A percentile compares a stretch with the other conserved stretches of the same genome.
Conservation (phyloP, 768 basidiomycete genomes). For the Lepiota subincarnata region DNA sequence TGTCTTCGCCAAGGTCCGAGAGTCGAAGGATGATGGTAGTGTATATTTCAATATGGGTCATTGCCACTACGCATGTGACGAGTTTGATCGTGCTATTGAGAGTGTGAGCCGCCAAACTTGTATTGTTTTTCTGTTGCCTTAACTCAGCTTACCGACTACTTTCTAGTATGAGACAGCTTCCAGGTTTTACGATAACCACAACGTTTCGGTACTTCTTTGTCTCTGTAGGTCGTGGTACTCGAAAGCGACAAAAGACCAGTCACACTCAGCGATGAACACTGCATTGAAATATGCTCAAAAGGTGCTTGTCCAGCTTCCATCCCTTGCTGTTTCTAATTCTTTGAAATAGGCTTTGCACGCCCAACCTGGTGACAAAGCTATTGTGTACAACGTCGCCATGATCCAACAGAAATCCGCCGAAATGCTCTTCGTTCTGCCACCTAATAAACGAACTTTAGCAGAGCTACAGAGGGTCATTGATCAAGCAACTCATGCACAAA, state of each 20-base stretch:
- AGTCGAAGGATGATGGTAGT: conserved; percentile 75
- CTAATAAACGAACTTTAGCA: conserved; percentile 73
- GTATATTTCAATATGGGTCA: conserved; percentile 97
- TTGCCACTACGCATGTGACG: conserved; percentile 88
- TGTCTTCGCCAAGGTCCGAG: conserved; percentile 87
- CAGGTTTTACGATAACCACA: conserved; percentile 70
- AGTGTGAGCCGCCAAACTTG: conserved; percentile 52
- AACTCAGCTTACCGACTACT: background rate
- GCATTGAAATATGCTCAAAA: conserved; percentile 80
- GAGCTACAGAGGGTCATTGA: conserved; percentile 77
- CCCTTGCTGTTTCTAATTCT: conserved; percentile 2
- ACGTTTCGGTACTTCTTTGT: conserved; percentile 75
- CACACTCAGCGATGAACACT: conserved; percentile 74
- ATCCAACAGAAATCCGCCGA: conserved; percentile 96
- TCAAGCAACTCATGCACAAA: conserved; percentile 82
- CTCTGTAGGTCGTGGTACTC: conserved; percentile 92
- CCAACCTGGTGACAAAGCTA: conserved; percentile 85
- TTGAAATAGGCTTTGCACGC: conserved; percentile 69
- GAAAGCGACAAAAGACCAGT: conserved; percentile 88
- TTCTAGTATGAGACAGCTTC: conserved; percentile 89
- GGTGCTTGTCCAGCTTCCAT: conserved; percentile 33
- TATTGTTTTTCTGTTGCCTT: background rate
- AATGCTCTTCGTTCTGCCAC: conserved; percentile 69
- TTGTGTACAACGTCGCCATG: conserved; percentile 95
- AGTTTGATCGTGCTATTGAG: conserved; percentile 95